Base-by-base conservation (phyloP, 202 grass and related monocot species). In the Setaria viridis region DNA sequence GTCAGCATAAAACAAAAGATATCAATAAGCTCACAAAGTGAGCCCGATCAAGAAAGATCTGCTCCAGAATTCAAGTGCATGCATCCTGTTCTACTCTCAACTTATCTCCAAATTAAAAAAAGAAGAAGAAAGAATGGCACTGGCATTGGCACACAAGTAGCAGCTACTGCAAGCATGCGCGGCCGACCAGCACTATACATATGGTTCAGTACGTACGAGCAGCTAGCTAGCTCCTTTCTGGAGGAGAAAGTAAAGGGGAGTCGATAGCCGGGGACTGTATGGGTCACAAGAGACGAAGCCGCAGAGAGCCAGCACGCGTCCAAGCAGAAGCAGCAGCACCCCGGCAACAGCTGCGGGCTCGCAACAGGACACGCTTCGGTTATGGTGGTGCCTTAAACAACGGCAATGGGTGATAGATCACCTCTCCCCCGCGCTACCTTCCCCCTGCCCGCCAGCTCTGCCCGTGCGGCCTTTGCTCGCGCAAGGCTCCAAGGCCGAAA, bases 211-310 rank as follows among this genome's bases (percentile, higher is more conserved):
- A 56, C 33, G 9, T 70, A 45, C 19, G 54, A 55, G 14, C 65
- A 81, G 47, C 19, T 37, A 13, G 42, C 41, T 47, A 17, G 46
- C 48, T 71, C 47, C 34, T 56, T 77, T 56, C 34, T 46, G 62
- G 62, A 83, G 30, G 45, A 60, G 74, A 78, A 70, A 77, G 30
- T 58, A 50, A 60, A 14, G 60, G 2, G 53, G 2, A 48, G 78
- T 58, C 48, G 85, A 67, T 87, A 11, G 0, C 53, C 41, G 35
- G 83, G n/a, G 67, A 20, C 17, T 64, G 54, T 4, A 71, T 79
- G 68, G 68, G 32, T 81, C 77, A 74, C 59, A 56, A 68, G 30
- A 82, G 62, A 82, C 66, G 70, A 76, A 66, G 80, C 43, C 39
- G 39, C 4, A 6, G 39, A 30, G 9, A 86, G 10, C 64, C 51